These are phyloP conservation scores for Pichia nakasei DNA, from an alignment of 805 yeast genomes.

Conservation along the genomic window DNA sequence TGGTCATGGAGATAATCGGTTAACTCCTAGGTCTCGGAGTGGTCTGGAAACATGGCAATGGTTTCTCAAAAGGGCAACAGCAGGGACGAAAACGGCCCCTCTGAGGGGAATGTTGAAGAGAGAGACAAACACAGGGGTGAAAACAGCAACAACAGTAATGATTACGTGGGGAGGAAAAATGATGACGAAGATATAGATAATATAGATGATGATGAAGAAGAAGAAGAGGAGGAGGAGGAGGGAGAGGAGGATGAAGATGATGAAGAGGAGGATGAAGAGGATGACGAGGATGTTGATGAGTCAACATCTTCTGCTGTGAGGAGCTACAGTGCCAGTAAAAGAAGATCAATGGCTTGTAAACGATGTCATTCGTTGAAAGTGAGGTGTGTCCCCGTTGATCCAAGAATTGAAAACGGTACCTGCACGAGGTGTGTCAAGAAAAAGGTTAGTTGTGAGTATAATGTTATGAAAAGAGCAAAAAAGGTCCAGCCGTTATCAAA, in stretches of 20 bases:
- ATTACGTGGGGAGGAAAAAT: background rate
- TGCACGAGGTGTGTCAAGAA: constrained; percentile 69
- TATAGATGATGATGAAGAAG: background rate
- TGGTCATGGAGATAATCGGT: no score
- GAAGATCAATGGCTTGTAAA: constrained; percentile 53
- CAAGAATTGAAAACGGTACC: constrained; percentile 48
- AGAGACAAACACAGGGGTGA: background rate
- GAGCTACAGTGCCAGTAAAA: constrained; percentile 12
- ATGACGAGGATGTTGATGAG: background rate
- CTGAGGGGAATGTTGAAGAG: background rate
- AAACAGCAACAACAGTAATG: background rate
- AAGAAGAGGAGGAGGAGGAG: background rate
- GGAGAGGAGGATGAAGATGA: background rate
- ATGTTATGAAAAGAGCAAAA: constrained; percentile 43
- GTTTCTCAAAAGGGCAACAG: no score
- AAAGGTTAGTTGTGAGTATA: constrained; percentile 57
- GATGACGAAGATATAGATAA: background rate
- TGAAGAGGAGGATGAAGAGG: background rate
- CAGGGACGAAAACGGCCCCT: no score
- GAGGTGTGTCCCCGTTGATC: constrained; percentile 67
- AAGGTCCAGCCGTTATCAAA: constrained; percentile 12
- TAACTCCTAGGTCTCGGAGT: no score
- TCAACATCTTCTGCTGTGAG: background rate
- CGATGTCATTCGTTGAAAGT: constrained; percentile 81
- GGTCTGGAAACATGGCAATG: no score